These are phyloP conservation scores for Leishmania tropica DNA, from an alignment of 208 protist genomes.

Conservation along the genomic window DNA sequence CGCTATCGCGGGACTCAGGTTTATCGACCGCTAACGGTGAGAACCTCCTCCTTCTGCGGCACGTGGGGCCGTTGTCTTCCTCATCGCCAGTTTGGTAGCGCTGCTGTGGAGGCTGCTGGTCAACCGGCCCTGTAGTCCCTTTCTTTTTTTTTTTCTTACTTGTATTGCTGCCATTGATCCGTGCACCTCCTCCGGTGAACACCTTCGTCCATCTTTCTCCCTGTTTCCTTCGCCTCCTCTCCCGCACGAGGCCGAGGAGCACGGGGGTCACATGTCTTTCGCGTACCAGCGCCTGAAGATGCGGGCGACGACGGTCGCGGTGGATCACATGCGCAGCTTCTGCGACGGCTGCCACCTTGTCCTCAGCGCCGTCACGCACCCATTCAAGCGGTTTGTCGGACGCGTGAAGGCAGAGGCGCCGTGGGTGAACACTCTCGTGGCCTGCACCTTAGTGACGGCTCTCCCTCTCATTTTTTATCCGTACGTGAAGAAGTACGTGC, in stretches of 20 bases:
- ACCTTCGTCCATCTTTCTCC: too few species aligned
- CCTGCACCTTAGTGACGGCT: conserved; percentile 43
- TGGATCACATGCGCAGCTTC: conserved; percentile 60
- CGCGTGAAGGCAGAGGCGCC: conserved; percentile 73
- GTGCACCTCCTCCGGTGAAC: neutral
- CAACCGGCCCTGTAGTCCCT: neutral
- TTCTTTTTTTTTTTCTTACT: neutral
- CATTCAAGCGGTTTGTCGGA: conserved; percentile 40
- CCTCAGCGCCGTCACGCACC: conserved; percentile 36
- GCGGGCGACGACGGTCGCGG: conserved; percentile 57
- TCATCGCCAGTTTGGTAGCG: neutral
- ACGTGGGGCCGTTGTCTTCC: neutral
- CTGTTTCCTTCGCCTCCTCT: neutral
- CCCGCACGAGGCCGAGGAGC: neutral
- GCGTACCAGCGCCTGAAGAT: conserved; percentile 82
- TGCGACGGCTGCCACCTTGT: conserved; percentile 69
- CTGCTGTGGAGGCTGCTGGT: neutral
- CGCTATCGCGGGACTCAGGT: neutral
- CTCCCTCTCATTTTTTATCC: conserved; percentile 72
- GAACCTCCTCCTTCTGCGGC: too few species aligned
- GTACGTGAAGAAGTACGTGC: conserved; percentile 62
- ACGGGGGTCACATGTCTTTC: conserved; percentile 49
- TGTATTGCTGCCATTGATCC: neutral
- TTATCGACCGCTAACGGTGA: neutral
- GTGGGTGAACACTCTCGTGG: conserved; percentile 69